phyloP scores from a whole-genome alignment of 2,329 filamentous ascomycete species.

The Aspergillus sp. region DNA sequence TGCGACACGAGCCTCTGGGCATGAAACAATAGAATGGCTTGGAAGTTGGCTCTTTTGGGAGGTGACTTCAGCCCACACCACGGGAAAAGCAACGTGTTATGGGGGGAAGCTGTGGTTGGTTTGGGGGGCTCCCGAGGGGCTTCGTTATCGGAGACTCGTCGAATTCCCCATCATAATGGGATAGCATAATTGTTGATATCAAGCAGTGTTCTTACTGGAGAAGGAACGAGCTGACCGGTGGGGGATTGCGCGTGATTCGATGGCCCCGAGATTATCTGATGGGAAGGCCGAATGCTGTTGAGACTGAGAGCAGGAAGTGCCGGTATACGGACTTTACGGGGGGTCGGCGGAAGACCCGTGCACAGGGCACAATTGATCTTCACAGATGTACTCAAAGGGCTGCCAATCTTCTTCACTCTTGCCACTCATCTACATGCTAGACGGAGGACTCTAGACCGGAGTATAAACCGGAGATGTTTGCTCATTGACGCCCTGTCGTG shows the following conservation, averaged over 20 bases:
- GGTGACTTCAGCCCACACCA: conserved; percentile 4
- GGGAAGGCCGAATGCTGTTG: neutral
- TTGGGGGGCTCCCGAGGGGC: conserved; percentile 10
- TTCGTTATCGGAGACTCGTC: conserved; percentile 10
- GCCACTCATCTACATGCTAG: neutral
- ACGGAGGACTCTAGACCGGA: neutral
- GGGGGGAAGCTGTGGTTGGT: conserved; percentile 31
- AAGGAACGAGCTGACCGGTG: neutral
- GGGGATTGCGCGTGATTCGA: neutral
- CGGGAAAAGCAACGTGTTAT: conserved; percentile 28
- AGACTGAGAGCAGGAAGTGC: conserved; percentile 4
- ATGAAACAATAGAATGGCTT: conserved; percentile 8
- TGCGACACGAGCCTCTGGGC: neutral
- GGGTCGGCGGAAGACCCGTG: neutral
- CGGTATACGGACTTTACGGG: conserved; percentile 11
- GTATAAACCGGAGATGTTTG: neutral
- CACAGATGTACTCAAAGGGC: neutral
- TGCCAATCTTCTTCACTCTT: neutral
- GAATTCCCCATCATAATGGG: neutral
- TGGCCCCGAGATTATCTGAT: conserved; percentile 1
- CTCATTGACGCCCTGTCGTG: neutral
- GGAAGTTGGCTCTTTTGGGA: conserved; percentile 3
- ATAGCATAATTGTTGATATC: conserved; percentile 5
- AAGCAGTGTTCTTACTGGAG: neutral
- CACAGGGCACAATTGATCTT: neutral